Conservation (phyloP, 805 yeast genomes). For the Nematodospora valgi region DNA sequence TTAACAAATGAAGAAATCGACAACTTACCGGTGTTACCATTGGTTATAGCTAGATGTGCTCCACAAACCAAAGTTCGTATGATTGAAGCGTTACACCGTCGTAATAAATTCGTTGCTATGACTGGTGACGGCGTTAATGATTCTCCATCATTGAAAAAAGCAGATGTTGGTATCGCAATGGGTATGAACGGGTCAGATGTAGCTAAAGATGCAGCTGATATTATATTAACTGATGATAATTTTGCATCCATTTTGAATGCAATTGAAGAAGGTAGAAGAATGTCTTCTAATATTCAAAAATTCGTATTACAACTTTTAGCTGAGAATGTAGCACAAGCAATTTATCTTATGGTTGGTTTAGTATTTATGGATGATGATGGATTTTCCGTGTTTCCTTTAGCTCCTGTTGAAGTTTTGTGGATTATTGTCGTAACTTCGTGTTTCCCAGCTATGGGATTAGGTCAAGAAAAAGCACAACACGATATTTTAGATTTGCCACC, state of each 20-base stretch:
- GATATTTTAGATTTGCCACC: constrained; percentile 67
- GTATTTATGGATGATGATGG: constrained; percentile 63
- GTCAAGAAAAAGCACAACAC: constrained; percentile 57
- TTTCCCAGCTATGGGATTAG: constrained; percentile 38
- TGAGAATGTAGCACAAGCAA: constrained; percentile 49
- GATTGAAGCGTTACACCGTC: constrained; percentile 64
- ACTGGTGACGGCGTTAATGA: constrained; percentile 98
- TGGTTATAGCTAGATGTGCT: constrained; percentile 80
- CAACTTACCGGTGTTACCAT: constrained; percentile 58
- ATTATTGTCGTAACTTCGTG: constrained; percentile 33
- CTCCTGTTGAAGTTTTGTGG: constrained; percentile 41
- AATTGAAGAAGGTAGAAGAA: constrained; percentile 37
- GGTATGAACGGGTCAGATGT: constrained; percentile 93
- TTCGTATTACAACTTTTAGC: constrained; percentile 32
- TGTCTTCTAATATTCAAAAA: constrained; percentile 33
- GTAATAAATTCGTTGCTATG: constrained; percentile 60
- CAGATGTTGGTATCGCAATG: constrained; percentile 94
- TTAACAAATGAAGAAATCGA: constrained; percentile 62
- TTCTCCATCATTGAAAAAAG: constrained; percentile 90
- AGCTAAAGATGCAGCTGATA: constrained; percentile 95
- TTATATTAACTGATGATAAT: constrained; percentile 93
- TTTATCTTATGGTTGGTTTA: constrained; percentile 67
- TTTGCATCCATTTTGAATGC: constrained; percentile 90
- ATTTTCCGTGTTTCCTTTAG: constrained; percentile 74
- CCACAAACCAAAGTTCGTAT: constrained; percentile 79